Evolutionary conservation across 352 stramenopile genomes (phyloP).

Genomic region (Phytopythium litorale): DNA sequence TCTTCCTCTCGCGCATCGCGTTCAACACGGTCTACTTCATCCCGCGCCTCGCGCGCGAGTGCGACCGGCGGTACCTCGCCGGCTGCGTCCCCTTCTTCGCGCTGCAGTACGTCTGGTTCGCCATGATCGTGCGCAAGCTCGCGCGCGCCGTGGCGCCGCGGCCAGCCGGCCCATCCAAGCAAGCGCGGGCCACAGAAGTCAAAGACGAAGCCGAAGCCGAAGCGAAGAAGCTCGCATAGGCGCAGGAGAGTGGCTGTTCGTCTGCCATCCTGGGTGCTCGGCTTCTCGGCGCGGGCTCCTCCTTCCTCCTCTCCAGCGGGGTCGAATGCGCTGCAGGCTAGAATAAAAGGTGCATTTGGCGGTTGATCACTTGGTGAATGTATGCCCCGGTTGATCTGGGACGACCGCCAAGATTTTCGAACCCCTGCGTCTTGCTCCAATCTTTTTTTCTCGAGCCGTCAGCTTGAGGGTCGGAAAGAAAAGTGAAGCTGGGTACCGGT

Average conservation of each 20-base stretch:
- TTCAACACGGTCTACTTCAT: conserved; percentile 73
- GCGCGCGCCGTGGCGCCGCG: neutral
- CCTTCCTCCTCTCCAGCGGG: neutral
- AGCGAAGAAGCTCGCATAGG: conserved; percentile 8
- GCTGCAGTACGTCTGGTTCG: conserved; percentile 76
- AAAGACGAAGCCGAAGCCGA: neutral
- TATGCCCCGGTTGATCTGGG: neutral
- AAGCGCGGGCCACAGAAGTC: neutral
- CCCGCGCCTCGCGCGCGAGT: conserved; percentile 33
- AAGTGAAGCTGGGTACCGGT: conserved; percentile 4
- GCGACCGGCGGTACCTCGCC: conserved; percentile 49
- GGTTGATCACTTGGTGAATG: neutral
- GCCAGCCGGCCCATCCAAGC: neutral
- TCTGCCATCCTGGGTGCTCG: conserved; percentile 1
- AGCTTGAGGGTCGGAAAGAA: neutral
- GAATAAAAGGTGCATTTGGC: neutral
- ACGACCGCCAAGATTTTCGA: neutral
- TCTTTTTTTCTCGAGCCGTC: neutral
- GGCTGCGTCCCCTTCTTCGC: conserved; percentile 62
- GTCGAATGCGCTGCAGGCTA: neutral
- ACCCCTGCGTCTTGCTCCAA: neutral
- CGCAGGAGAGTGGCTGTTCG: neutral
- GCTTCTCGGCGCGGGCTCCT: too few relatives aligned
- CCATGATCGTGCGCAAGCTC: conserved; percentile 66
- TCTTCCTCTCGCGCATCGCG: conserved; percentile 65